A percentile compares a stretch with the other conserved stretches of the same genome.
Evolutionary conservation across 2,329 filamentous ascomycete species (phyloP).

Genomic region (Apiospora hydei): DNA sequence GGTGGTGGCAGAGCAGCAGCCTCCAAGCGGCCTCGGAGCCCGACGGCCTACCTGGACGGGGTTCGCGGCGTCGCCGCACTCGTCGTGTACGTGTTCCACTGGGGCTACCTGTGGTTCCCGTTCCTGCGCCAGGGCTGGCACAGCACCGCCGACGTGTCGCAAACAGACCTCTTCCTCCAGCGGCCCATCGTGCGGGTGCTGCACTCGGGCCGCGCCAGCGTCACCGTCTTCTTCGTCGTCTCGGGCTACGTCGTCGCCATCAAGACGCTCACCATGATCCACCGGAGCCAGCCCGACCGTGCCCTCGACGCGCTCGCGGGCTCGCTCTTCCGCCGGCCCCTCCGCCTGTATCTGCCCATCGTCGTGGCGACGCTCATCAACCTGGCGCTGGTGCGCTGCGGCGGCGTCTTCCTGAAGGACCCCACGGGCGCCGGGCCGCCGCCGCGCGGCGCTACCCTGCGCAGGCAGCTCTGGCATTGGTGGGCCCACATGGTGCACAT

Average conservation of each 20-base stretch:
- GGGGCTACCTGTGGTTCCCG: slow-evolving; percentile 58
- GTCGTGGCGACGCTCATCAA: slow-evolving; percentile 58
- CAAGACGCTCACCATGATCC: slow-evolving; percentile 56
- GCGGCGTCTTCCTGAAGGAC: slow-evolving; percentile 56
- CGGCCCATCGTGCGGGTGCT: slow-evolving; percentile 61
- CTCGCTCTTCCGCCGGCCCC: slow-evolving; percentile 58
- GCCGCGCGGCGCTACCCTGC: slow-evolving; percentile 56
- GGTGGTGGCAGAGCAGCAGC: background rate
- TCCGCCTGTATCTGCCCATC: slow-evolving; percentile 61
- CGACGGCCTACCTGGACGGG: slow-evolving; percentile 65
- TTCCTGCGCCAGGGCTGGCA: slow-evolving; percentile 52
- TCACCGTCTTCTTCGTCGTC: slow-evolving; percentile 68
- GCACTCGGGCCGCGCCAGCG: slow-evolving; percentile 63
- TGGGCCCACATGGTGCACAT: slow-evolving; percentile 49
- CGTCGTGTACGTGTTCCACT: slow-evolving; percentile 64
- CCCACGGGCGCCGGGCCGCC: slow-evolving; percentile 51
- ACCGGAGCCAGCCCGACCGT: slow-evolving; percentile 43
- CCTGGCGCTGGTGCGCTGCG: slow-evolving; percentile 51
- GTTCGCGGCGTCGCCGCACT: slow-evolving; percentile 64
- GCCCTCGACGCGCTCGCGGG: slow-evolving; percentile 48
- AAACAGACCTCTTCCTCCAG: slow-evolving; percentile 54
- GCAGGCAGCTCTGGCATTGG: slow-evolving; percentile 53
- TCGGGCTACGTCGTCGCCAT: slow-evolving; percentile 67
- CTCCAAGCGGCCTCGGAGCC: slow-evolving; percentile 41
- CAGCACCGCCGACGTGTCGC: slow-evolving; percentile 36